Evolutionary conservation across 495 filamentous ascomycete species (phyloP).

Genomic region (Penicillium angulare): DNA sequence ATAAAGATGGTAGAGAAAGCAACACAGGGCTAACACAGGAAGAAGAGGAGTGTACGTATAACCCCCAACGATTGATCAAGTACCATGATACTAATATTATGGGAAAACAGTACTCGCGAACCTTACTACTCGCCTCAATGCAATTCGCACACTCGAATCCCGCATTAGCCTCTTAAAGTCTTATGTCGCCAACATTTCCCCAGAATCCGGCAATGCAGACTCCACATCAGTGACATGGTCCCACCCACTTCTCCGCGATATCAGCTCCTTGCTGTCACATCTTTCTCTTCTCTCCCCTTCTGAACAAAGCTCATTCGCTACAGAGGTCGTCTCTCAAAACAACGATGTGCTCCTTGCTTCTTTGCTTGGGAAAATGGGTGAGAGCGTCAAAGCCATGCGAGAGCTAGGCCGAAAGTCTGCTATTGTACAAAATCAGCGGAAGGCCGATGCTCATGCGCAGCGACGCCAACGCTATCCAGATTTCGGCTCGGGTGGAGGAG

Average conservation of each 20-base stretch:
- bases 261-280: conserved; percentile 53
- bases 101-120: conserved; percentile 63
- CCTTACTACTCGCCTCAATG: conserved; percentile 85
- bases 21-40: conserved; percentile 58
- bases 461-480: too few species aligned
- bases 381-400: conserved; percentile 62
- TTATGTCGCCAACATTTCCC: conserved; percentile 71
- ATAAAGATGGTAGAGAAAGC: conserved; percentile 5
- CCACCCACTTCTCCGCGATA: conserved; percentile 56
- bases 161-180: conserved; percentile 78
- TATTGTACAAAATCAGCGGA: conserved; percentile 54
- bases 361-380: conserved; percentile 65
- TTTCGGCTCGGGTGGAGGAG: too few species aligned
- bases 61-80: background rate
- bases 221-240: conserved; percentile 26
- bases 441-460: conserved; percentile 22
- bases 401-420: conserved; percentile 71
- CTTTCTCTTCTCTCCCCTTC: conserved; percentile 52
- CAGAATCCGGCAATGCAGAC: conserved; percentile 35
- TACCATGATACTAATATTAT: too few species aligned
- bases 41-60: conserved; percentile 68
- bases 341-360: conserved; percentile 76
- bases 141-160: conserved; percentile 84
- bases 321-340: conserved; percentile 63
- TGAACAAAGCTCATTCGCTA: conserved; percentile 57